Evolutionary conservation across 352 stramenopile species (phyloP).

Genomic region (Pythium dissimile): DNA sequence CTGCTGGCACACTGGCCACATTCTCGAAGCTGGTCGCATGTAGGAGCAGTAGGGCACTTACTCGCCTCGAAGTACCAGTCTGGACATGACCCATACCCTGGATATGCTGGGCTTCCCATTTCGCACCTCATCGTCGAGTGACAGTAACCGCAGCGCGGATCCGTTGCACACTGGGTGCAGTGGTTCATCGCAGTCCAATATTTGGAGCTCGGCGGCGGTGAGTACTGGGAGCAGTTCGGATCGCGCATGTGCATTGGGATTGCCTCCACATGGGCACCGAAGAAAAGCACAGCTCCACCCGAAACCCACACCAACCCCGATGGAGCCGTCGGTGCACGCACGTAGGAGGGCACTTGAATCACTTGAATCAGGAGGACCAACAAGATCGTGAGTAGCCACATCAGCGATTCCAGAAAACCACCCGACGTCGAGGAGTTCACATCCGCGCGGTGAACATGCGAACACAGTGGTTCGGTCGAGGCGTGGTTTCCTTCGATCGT

Average conservation of each 20-base stretch:
- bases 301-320: not conserved
- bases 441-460: too few species aligned
- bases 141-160: slow-evolving; percentile 85
- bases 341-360: too few species aligned
- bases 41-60: slow-evolving; percentile 69
- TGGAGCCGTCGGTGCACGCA: not conserved
- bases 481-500: too few species aligned
- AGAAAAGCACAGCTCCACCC: too few species aligned
- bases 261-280: not conserved
- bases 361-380: too few species aligned
- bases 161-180: slow-evolving; percentile 69
- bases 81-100: slow-evolving; percentile 46
- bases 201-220: slow-evolving; percentile 37
- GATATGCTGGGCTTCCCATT: slow-evolving; percentile 45
- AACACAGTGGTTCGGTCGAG: too few species aligned
- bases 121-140: slow-evolving; percentile 89
- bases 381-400: too few species aligned
- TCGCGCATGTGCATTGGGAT: not conserved
- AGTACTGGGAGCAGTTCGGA: slow-evolving; percentile 52
- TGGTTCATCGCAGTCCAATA: slow-evolving; percentile 64
- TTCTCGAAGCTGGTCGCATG: slow-evolving; percentile 41
- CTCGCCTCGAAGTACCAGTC: slow-evolving; percentile 57
- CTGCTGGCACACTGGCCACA: slow-evolving; percentile 65
- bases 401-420: too few species aligned
- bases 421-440: too few species aligned